These are phyloP conservation scores for Canna indica DNA, from an alignment of 176 grass and related monocot genomes.

Conservation along the genomic window DNA sequence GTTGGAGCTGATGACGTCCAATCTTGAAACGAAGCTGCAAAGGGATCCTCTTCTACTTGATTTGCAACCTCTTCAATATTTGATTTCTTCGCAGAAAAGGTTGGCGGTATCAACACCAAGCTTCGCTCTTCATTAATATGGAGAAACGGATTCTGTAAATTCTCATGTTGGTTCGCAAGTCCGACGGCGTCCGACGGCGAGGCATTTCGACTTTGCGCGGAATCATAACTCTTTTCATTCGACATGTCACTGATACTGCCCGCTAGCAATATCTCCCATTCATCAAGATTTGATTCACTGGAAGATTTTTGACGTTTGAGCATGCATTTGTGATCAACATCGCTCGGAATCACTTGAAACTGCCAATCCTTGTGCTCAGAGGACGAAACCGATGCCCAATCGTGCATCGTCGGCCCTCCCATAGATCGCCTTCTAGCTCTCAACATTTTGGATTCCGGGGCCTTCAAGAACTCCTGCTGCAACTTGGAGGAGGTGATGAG, in stretches of 20 bases:
- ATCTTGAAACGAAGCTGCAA: too few species aligned
- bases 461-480: neutral
- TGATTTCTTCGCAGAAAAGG: neutral
- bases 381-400: neutral
- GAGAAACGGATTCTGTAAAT: conserved; percentile 20
- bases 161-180: neutral
- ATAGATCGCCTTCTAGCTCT: neutral
- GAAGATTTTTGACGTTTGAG: neutral
- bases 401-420: neutral
- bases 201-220: neutral
- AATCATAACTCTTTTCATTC: neutral
- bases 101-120: neutral
- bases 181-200: neutral
- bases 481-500: neutral
- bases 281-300: neutral
- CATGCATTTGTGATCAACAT: neutral
- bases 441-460: neutral
- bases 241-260: conserved; percentile 14
- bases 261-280: conserved; percentile 27
- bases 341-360: neutral
- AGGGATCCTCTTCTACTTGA: neutral
- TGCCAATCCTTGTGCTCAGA: neutral
- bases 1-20: neutral
- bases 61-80: too few species aligned
- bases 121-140: neutral